Evolutionary conservation across 2,329 filamentous ascomycete genomes (phyloP).

Genomic region (Fusarium sp.): DNA sequence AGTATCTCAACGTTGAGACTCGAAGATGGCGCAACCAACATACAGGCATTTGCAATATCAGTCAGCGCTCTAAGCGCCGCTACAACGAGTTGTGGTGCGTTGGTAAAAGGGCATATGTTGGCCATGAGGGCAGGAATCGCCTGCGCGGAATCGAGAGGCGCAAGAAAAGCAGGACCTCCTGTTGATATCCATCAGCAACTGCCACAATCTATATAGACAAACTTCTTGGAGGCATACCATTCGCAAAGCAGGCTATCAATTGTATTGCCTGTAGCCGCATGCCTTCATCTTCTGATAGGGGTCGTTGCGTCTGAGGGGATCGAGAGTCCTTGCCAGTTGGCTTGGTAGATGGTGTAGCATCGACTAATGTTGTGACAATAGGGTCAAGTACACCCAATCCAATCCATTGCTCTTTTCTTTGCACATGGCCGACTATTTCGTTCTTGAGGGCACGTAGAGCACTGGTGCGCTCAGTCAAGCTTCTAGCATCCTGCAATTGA

Average conservation of each 20-base stretch:
- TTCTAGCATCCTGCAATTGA: slow-evolving; percentile 65
- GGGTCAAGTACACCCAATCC: slow-evolving; percentile 74
- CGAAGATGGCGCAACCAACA: slow-evolving; percentile 63
- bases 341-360: slow-evolving; percentile 49
- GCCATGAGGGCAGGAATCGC: slow-evolving; percentile 76
- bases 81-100: slow-evolving; percentile 73
- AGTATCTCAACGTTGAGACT: slow-evolving; percentile 63
- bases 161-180: slow-evolving; percentile 85
- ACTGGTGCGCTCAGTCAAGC: slow-evolving; percentile 61
- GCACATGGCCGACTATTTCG: slow-evolving; percentile 86
- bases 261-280: slow-evolving; percentile 82
- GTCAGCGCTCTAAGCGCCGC: slow-evolving; percentile 80
- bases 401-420: slow-evolving; percentile 86
- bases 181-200: slow-evolving; percentile 36
- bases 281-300: slow-evolving; percentile 71
- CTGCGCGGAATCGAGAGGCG: slow-evolving; percentile 75
- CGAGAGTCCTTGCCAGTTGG: slow-evolving; percentile 55
- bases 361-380: slow-evolving; percentile 60
- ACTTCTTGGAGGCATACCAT: slow-evolving; percentile 68
- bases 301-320: slow-evolving; percentile 48
- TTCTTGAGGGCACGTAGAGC: slow-evolving; percentile 84
- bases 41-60: slow-evolving; percentile 74
- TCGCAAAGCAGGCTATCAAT: slow-evolving; percentile 85
- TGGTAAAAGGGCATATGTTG: slow-evolving; percentile 73
- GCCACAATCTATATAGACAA: neutral